Base-by-base conservation (phyloP, 768 basidiomycete species). In the Tephrocybe sp. region DNA sequence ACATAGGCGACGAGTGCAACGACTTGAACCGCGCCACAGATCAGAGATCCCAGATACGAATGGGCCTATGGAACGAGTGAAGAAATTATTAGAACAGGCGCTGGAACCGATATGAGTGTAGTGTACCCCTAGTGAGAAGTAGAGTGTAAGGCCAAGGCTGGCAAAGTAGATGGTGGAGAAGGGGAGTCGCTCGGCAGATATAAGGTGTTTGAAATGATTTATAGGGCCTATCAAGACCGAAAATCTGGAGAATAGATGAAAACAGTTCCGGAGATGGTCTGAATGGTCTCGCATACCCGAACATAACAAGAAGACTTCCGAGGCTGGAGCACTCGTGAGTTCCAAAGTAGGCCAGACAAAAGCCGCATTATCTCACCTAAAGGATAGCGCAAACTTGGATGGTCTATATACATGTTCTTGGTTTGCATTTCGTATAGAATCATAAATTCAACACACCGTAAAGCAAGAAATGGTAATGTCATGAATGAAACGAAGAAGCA, bases 401-500 rank as follows among this genome's bases (percentile, higher is more conserved):
- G 93, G 93, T 46, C 90, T 89, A 30, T 57, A 75, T 39, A 75
- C n/a, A 33, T n/a, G 44, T 23, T 17, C 39, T 41, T 10, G 58
- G 28, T 20, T 59, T 52, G 46, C 4, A 42, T 28, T 50, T 52
- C 41, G 12, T 10, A 32, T 14, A 59, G 40, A 28, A 43, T 10
- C 2, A 24, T 17, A 12, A 36, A 36, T 50, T 45, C 47, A 49
- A 64, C 75, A 55, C 60, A 75, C 71, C 68, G 64, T 39, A 77
- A 24, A 32, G 72, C 68, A 51, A 75, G 66, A 21, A 78, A 51
- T 6, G 91, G 87, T 32, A 94, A 74, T 2, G 90, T 90, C 46
- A 95, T 65, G 71, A 97, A 98, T 14, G 92, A 83, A 34, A 97
- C 85, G 58, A 89, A 84, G 75, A 98, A 97, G 73, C 97, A 99